Conservation (phyloP, 139 green algal species). For the Edaphochlamys debaryana region DNA sequence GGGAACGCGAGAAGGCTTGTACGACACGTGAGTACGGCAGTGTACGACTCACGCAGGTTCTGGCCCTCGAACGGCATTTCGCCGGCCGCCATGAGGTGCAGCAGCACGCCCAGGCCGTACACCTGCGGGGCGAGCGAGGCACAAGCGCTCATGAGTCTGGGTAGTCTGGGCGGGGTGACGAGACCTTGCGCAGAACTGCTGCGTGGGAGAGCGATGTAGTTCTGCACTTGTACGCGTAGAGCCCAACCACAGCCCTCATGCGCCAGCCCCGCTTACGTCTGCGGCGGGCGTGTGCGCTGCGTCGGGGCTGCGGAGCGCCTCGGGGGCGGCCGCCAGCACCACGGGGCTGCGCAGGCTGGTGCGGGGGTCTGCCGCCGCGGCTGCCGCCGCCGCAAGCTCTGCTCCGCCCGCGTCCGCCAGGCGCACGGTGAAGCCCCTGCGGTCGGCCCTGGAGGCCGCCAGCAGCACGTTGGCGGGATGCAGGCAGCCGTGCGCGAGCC, state of each 20-base stretch:
- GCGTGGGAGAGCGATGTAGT: too few species aligned
- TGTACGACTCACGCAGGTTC: slow-evolving; percentile 17
- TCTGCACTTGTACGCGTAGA: too few species aligned
- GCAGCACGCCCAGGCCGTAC: slow-evolving; percentile 13
- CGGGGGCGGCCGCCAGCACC: too few species aligned
- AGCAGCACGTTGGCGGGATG: slow-evolving; percentile 16
- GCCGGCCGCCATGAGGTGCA: slow-evolving; percentile 15
- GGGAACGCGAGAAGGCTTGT: too few species aligned
- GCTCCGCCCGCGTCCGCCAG: background rate
- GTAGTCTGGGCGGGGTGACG: too few species aligned
- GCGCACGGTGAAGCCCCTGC: too few species aligned
- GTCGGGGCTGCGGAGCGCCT: too few species aligned
- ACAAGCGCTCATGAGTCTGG: too few species aligned
- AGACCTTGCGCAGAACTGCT: too few species aligned
- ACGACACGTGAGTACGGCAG: too few species aligned
- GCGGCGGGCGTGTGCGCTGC: background rate
- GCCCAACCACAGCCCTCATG: too few species aligned
- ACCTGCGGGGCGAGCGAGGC: background rate
- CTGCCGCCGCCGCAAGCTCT: background rate
- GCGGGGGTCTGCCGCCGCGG: background rate
- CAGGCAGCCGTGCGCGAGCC: slow-evolving; percentile 34
- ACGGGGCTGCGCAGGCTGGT: background rate
- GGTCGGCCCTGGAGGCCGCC: background rate
- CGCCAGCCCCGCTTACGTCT: too few species aligned
- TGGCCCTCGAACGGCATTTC: slow-evolving; percentile 8